Base-by-base conservation (phyloP, 805 yeast genomes). In the Candida tibetensis region DNA sequence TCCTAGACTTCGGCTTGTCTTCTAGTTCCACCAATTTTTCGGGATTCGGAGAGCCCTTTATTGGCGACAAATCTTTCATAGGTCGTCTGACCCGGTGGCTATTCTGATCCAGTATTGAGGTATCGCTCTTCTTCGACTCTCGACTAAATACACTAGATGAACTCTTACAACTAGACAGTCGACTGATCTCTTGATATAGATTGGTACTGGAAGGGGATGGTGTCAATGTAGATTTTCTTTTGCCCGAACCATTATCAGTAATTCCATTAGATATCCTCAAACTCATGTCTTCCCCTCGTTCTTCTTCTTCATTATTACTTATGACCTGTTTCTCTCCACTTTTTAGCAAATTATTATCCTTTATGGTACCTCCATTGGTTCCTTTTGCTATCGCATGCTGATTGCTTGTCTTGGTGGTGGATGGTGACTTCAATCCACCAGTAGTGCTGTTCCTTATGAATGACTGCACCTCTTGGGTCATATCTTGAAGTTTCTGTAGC, bases 401-500 rank as follows among this genome's bases (percentile, higher is more conserved):
- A 17, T 34, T 35, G 19, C 45, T 37, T 8, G 47, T 47, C 17
- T 33, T 38, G 4, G 60, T 54, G 5, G 60, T 55, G 8, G 62
- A 49, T 5, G 53, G 44, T 2, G 59, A 49, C 38, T 55, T 56
- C 33, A 46, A 28, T 7, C 41, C 39, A 27, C 46, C 22, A 4
- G 51, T 35, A 17, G 39, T 27, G 41, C 45, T 22, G 8, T 46
- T 49, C 4, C 41, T 39, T 6, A 43, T 44, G 17, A 47, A 39
- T 6, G 41, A 32, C 33, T 27, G 43, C 6, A 57, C 51, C 34
- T 46, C 54, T 19, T 46, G 34, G 28, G 58, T 53, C 21, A 64
- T 44, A 22, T 58, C 67, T 26, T 62, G 67, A 13, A 66, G 44
- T 36, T 47, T 57, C 29, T 56, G 49, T 10, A 61, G 48, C 12